These are phyloP conservation scores for Candida berthetii DNA, from an alignment of 805 yeast genomes.

Conservation along the genomic window DNA sequence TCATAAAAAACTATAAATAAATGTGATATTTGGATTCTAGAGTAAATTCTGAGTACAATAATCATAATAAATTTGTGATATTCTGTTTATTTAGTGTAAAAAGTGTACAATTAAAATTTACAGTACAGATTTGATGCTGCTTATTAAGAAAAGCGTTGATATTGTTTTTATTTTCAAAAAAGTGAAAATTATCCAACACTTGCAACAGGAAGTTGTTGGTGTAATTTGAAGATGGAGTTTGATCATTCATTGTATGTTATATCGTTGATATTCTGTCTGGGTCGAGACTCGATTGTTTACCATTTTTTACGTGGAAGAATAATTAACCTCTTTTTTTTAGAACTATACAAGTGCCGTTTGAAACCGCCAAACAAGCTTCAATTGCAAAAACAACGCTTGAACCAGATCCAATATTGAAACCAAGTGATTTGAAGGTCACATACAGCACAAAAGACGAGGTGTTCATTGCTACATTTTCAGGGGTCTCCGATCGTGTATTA, in stretches of 20 bases:
- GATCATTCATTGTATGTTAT: constrained; percentile 15
- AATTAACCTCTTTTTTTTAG: constrained; percentile 15
- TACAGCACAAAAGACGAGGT: constrained; percentile 29
- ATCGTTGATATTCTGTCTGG: background rate
- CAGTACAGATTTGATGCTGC: too few species aligned
- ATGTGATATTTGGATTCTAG: too few species aligned
- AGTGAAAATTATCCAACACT: too few species aligned
- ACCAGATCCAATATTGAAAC: constrained; percentile 81
- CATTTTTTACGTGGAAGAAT: too few species aligned
- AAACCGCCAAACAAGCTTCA: constrained; percentile 46
- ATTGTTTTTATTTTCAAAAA: too few species aligned
- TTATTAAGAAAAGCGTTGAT: too few species aligned
- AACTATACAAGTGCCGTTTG: constrained; percentile 58
- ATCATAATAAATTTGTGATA: too few species aligned
- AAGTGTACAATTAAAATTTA: too few species aligned
- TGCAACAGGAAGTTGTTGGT: too few species aligned
- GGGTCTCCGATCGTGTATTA: constrained; percentile 66
- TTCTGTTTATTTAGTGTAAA: too few species aligned
- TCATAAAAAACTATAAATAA: too few species aligned
- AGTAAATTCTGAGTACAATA: too few species aligned
- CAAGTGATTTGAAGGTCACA: constrained; percentile 50
- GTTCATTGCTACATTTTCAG: constrained; percentile 45
- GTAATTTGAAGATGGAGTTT: constrained; percentile 6
- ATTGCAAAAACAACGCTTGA: constrained; percentile 55
- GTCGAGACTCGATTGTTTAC: background rate